These are phyloP conservation scores for Tylopilus vinaceipallidus DNA, from an alignment of 768 basidiomycete species.

Conservation along the genomic window DNA sequence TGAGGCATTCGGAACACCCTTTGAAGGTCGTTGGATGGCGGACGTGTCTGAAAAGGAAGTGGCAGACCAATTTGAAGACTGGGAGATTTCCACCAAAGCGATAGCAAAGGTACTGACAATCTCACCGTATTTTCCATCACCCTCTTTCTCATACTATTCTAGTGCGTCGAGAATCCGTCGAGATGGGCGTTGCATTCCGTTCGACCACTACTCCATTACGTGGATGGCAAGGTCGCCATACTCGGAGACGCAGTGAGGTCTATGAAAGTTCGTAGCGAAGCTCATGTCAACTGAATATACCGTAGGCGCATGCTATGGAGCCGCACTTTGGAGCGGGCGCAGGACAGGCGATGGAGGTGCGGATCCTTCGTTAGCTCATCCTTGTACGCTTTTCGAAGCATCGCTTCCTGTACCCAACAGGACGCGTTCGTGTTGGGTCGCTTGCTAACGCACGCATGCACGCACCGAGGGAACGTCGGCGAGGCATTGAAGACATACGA, in stretches of 20 bases:
- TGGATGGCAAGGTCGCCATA: conserved; percentile 41
- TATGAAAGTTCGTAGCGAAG: background rate
- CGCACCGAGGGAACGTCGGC: conserved; percentile 22
- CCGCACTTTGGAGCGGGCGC: conserved; percentile 49
- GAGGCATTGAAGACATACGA: conserved; percentile 34
- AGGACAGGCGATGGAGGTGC: conserved; percentile 50
- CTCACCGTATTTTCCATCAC: background rate
- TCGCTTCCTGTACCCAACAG: background rate
- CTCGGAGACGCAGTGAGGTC: conserved; percentile 47
- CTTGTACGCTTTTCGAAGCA: background rate
- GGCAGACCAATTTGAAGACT: conserved; percentile 28
- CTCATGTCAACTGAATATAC: background rate
- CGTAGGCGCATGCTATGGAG: conserved; percentile 46
- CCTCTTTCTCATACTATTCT: background rate
- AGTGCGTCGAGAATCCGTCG: conserved; percentile 37
- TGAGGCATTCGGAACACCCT: conserved; percentile 29
- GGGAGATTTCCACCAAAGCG: conserved; percentile 4
- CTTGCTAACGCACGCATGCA: conserved; percentile 23
- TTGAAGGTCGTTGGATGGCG: conserved; percentile 29
- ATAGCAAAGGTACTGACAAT: background rate
- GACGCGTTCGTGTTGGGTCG: conserved; percentile 33
- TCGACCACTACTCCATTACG: conserved; percentile 38
- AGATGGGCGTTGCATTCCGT: conserved; percentile 46
- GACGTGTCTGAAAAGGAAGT: conserved; percentile 35
- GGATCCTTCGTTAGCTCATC: background rate